Conservation (phyloP, 441 rosid genomes). For the Pelargonium myrrhifolium region DNA sequence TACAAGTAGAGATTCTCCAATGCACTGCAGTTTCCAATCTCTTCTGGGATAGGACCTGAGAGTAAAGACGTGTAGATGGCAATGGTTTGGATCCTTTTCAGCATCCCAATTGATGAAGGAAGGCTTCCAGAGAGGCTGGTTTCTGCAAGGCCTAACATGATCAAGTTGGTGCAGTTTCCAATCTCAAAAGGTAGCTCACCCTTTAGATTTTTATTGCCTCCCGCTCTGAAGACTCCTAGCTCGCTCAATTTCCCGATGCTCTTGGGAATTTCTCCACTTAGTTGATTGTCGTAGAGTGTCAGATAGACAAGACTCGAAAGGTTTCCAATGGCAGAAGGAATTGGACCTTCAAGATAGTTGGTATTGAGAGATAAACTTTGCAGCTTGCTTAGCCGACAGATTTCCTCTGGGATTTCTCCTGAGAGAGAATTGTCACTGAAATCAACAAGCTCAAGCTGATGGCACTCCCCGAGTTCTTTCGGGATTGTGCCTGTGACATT, state of each 20-base stretch:
- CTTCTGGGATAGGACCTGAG: slow-evolving; percentile 72
- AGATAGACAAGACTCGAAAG: slow-evolving; percentile 49
- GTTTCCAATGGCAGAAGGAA: slow-evolving; percentile 58
- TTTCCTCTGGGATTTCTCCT: slow-evolving; percentile 60
- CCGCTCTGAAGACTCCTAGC: slow-evolving; percentile 56
- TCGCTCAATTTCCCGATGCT: slow-evolving; percentile 58
- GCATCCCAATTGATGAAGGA: slow-evolving; percentile 65
- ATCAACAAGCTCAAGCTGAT: slow-evolving; percentile 45
- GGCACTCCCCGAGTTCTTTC: slow-evolving; percentile 52
- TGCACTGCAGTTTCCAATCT: slow-evolving; percentile 71
- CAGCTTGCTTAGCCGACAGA: slow-evolving; percentile 55
- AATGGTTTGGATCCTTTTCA: slow-evolving; percentile 62
- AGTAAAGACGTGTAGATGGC: slow-evolving; percentile 65
- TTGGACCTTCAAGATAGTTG: slow-evolving; percentile 69
- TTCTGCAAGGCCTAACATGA: slow-evolving; percentile 78
- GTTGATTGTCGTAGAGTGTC: slow-evolving; percentile 69
- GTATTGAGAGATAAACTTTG: slow-evolving; percentile 51
- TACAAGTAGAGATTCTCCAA: slow-evolving; percentile 76
- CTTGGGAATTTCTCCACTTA: slow-evolving; percentile 60
- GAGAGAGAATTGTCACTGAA: slow-evolving; percentile 68
- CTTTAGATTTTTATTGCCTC: slow-evolving; percentile 75
- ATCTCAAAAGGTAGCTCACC: slow-evolving; percentile 89
- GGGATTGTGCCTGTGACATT: slow-evolving; percentile 73
- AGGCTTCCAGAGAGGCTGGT: slow-evolving; percentile 77
- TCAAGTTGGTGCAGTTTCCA: slow-evolving; percentile 70